Conservation (phyloP, 768 basidiomycete species). For the Cytidiella melzeri region DNA sequence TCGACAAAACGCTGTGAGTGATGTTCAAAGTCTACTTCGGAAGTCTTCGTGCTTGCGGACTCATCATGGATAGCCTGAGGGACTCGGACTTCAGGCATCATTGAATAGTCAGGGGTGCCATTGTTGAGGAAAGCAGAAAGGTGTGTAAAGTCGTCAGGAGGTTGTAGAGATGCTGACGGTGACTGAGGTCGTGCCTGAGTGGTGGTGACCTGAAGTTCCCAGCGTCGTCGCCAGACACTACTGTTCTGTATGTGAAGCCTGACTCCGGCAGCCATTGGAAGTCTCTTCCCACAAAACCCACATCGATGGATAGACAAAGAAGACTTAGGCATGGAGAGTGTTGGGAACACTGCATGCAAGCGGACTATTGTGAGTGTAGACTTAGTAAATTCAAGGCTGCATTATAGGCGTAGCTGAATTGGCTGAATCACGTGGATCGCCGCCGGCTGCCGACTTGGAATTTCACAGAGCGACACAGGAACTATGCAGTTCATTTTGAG, state of each 20-base stretch:
- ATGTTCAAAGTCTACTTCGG: background rate
- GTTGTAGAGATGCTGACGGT: background rate
- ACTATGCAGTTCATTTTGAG: too few species aligned
- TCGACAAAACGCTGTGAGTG: background rate
- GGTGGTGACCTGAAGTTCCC: background rate
- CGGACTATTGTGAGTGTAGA: background rate
- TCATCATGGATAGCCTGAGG: background rate
- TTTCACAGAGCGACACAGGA: too few species aligned
- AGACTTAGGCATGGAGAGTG: background rate
- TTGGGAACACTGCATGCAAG: background rate
- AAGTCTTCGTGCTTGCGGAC: background rate
- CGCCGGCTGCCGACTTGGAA: too few species aligned
- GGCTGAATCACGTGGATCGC: too few species aligned
- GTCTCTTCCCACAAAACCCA: background rate
- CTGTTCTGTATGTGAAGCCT: constrained; percentile 1
- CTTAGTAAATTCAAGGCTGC: background rate
- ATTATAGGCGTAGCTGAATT: too few species aligned
- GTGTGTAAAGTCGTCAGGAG: background rate
- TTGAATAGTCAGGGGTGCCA: background rate
- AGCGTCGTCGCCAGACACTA: background rate
- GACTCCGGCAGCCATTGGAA: background rate
- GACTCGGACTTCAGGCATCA: background rate
- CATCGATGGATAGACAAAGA: background rate
- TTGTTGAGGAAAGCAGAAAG: background rate
- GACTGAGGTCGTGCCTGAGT: background rate